Conservation (phyloP, 257 asterid genomes). For the Solanum chiquidenum region DNA sequence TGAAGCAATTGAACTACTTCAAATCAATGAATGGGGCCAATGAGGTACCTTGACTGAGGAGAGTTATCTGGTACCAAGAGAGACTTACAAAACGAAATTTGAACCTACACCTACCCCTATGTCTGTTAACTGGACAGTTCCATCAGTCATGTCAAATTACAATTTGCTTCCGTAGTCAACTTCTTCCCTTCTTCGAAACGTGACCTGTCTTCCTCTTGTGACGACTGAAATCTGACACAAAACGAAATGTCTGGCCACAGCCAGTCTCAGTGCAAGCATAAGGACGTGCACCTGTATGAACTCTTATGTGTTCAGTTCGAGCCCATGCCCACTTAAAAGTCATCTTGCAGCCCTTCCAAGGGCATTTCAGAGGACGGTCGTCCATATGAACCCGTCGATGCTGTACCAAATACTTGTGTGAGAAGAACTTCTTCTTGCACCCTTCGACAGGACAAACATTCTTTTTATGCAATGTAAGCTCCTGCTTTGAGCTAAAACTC, state of each 20-base stretch:
- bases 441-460: conserved; percentile 86
- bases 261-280: conserved; percentile 73
- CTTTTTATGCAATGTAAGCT: conserved; percentile 59
- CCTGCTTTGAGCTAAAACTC: conserved; percentile 74
- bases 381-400: conserved; percentile 95
- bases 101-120: conserved; percentile 33
- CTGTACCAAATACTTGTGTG: conserved; percentile 93
- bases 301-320: conserved; percentile 89
- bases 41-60: conserved; percentile 20
- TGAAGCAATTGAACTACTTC: conserved; percentile 24
- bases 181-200: conserved; percentile 51
- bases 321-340: conserved; percentile 99
- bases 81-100: conserved; percentile 24
- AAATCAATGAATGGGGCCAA: conserved; percentile 28
- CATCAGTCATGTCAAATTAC: conserved; percentile 15
- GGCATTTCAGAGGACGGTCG: conserved; percentile 95
- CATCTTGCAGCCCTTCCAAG: conserved; percentile 99
- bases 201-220: conserved; percentile 99
- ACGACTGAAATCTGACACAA: conserved; percentile 98
- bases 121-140: conserved; percentile 18
- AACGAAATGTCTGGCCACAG: conserved; percentile 91
- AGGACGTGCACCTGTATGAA: conserved; percentile 96
- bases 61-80: conserved; percentile 24
- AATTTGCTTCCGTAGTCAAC: conserved; percentile 8
- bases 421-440: conserved; percentile 90